Evolutionary conservation across 2,329 filamentous ascomycete genomes (phyloP).

Genomic region (Penicillium italicum): DNA sequence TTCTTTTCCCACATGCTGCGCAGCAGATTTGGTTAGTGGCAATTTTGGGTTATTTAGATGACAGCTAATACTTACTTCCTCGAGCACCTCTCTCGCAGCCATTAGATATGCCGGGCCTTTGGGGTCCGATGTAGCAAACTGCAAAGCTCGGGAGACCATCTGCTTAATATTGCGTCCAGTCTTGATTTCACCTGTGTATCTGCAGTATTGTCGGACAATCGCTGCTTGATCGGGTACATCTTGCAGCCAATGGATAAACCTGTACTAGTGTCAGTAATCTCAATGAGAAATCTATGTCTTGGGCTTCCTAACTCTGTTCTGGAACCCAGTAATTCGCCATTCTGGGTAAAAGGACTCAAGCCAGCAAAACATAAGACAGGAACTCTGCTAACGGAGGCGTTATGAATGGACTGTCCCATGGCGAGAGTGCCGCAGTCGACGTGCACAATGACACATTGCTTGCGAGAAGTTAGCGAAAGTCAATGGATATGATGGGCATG

Average conservation of each 20-base stretch:
- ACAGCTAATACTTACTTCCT: constrained; percentile 61
- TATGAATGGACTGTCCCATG: constrained; percentile 72
- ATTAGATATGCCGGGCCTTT: constrained; percentile 75
- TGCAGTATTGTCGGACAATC: constrained; percentile 77
- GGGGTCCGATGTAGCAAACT: constrained; percentile 71
- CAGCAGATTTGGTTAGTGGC: neutral
- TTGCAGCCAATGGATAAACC: constrained; percentile 71
- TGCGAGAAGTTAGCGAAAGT: neutral
- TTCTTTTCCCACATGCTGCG: constrained; percentile 16
- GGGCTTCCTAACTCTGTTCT: constrained; percentile 59
- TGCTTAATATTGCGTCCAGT: constrained; percentile 79
- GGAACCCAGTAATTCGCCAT: constrained; percentile 68
- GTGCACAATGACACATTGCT: constrained; percentile 64
- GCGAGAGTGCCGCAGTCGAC: constrained; percentile 77
- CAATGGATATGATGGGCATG: neutral
- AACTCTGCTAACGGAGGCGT: constrained; percentile 66
- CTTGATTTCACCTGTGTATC: constrained; percentile 77
- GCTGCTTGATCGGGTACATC: constrained; percentile 74
- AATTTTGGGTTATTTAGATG: neutral
- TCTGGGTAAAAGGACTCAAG: constrained; percentile 67
- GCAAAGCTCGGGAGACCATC: constrained; percentile 75
- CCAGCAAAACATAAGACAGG: constrained; percentile 74
- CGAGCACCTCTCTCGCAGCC: constrained; percentile 75
- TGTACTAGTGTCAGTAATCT: neutral
- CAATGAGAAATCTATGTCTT: constrained; percentile 25